Evolutionary conservation across 768 basidiomycete genomes (phyloP).

Genomic region (Tricholoma hemisulphureum): DNA sequence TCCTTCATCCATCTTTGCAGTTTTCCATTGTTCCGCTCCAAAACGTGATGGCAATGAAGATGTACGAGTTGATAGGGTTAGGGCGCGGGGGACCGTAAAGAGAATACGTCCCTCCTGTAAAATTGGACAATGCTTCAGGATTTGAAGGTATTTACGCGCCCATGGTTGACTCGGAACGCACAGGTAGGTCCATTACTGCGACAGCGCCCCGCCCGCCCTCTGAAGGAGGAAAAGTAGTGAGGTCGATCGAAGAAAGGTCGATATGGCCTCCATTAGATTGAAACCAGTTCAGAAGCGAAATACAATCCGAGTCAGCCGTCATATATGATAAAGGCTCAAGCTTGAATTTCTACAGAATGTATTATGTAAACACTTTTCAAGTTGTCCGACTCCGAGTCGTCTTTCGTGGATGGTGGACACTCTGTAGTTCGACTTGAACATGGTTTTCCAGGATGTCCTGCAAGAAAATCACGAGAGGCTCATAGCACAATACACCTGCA

Average conservation of each 20-base stretch:
- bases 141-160: background rate
- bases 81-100: constrained; percentile 76
- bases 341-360: too few species aligned
- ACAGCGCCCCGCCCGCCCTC: constrained; percentile 72
- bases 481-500: constrained; percentile 48
- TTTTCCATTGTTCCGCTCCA: constrained; percentile 64
- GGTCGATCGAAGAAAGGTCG: constrained; percentile 46
- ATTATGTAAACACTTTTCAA: background rate
- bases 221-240: constrained; percentile 44
- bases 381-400: background rate
- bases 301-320: too few species aligned
- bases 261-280: constrained; percentile 45
- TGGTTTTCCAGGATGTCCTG: constrained; percentile 36
- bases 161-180: constrained; percentile 28
- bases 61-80: constrained; percentile 79
- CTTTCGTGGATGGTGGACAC: background rate
- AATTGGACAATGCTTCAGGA: background rate
- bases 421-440: background rate
- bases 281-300: constrained; percentile 50
- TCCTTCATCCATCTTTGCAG: constrained; percentile 55
- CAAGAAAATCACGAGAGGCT: constrained; percentile 47
- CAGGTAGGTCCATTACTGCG: constrained; percentile 72
- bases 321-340: too few species aligned
- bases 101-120: constrained; percentile 68
- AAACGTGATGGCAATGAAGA: constrained; percentile 62